Evolutionary conservation across 1,284 basidiomycete species (phyloP).

Genomic region (Naganishia cerealis): DNA sequence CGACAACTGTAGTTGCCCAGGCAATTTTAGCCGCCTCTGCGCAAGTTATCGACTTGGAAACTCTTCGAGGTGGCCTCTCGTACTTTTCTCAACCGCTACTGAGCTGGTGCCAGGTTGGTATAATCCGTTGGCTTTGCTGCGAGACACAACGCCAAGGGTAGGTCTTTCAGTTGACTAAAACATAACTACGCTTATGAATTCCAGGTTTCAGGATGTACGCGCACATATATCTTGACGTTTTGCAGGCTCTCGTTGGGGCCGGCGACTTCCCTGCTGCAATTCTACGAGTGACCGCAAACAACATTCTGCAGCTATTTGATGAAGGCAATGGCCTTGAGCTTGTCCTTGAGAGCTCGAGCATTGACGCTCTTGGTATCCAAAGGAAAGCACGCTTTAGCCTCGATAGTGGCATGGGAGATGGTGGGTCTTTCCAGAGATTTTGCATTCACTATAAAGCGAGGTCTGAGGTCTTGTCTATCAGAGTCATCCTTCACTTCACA

Average conservation of each 20-base stretch:
- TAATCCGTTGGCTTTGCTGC: slow-evolving; percentile 52
- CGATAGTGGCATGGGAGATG: not conserved
- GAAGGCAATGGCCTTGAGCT: slow-evolving; percentile 40
- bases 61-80: slow-evolving; percentile 56
- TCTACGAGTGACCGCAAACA: slow-evolving; percentile 40
- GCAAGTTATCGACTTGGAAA: slow-evolving; percentile 57
- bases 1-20: slow-evolving; percentile 58
- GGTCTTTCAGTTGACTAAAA: slow-evolving; percentile 23
- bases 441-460: not conserved
- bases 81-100: slow-evolving; percentile 60
- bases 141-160: slow-evolving; percentile 52
- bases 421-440: not conserved
- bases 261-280: slow-evolving; percentile 46
- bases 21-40: slow-evolving; percentile 54
- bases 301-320: slow-evolving; percentile 41
- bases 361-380: slow-evolving; percentile 41
- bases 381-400: slow-evolving; percentile 10
- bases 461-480: not conserved
- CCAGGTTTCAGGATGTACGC: slow-evolving; percentile 41
- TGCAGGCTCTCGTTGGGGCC: slow-evolving; percentile 47
- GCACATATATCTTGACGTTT: slow-evolving; percentile 48
- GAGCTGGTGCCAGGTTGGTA: slow-evolving; percentile 58
- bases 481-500: slow-evolving; percentile 2
- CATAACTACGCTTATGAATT: not conserved
- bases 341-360: slow-evolving; percentile 45